Base-by-base conservation (phyloP, 2,329 filamentous ascomycete genomes). In the Trichoderma sp. region DNA sequence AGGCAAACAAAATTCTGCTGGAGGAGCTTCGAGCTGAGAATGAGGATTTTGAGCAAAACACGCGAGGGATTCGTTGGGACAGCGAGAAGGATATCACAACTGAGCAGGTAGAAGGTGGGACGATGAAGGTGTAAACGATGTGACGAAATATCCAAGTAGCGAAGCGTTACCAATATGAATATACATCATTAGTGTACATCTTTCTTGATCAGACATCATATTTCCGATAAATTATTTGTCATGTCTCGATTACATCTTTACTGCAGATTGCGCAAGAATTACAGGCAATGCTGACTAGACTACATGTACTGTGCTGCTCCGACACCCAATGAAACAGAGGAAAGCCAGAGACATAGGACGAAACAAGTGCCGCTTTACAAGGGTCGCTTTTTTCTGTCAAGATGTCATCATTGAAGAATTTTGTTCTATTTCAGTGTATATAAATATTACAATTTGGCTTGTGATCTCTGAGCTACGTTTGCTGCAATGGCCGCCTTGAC, bases 401-500 rank as follows among this genome's bases (percentile, higher is more conserved):
- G 0, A 0, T 24, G 26, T 11, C 18, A 34, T n/a, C 6, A 8
- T 21, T 16, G 10, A 5, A 49, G 28, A n/a, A 4, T 37, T 8
- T 28, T 11, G 16, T 30, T 30, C 3, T 18, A 30, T 32, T 55
- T 43, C 16, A 2, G 7, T 55, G 32, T 16, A 5, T 16, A n/a
- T 2, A 34, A 14, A 6, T 59, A 21, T 49, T 66, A 66, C 39
- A 66, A 28, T 28, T 66, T 66, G 5, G 64, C 28, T 28, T 66
- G 64, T 26, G 64, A 34, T 59, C 64, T 58, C 30, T 59, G 64
- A 28, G 64, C 39, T 59, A 66, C 64, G 59, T 14, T 51, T 18
- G 28, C 64, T 5, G 54, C 64, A 28, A 66, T 66, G 6, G 64
- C 64, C n/a, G 54, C 54, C 18, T 66, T 66, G 21, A 66, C 64